Base-by-base conservation (phyloP, 805 yeast species). In the Metschnikowia continentalis region DNA sequence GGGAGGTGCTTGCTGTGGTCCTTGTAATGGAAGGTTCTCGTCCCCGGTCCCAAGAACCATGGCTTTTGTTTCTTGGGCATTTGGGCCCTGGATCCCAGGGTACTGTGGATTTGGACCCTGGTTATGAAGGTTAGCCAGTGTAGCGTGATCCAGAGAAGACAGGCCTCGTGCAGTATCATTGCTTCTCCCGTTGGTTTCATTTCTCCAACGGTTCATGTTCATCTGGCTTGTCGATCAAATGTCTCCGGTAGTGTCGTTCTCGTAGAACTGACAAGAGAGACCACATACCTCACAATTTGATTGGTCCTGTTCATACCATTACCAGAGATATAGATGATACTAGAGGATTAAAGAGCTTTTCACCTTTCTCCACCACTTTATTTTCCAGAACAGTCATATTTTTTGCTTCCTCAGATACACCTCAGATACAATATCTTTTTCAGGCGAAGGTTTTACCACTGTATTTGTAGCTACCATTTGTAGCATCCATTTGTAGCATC, bases 211-310 rank as follows among this genome's bases (percentile, higher is more conserved):
- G 46, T 32, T 42, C 46, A 6, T 14, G 32, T 3, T 38, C 55
- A 5, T 47, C 56, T 11, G 48, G 35, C 36, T 40, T 44, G 8
- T 51, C 57, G 30, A 42, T 43, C 35, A 52, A 39, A 32, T 54
- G 57, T 13, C 59, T 46, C 48, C 60, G 63, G 19, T 56, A 54
- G 51, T 74, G 78, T 32, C 77, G 52, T 37, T 73, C 77, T 26
- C 75, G 69, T 42, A 84, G 65, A 61, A n/a, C n/a, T n/a, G n/a
- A n/a, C n/a, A n/a, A 17, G 17, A 17, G 17, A 17, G 2, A 17
- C 17, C 17, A 17, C 17, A 17, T 17, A 17, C 17, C 17, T 17
- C 17, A 17, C 17, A 17, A 17, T 17, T 17, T 17, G 17, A 17
- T 17, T 17, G 17, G 17, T 17, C 17, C 17, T 17, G 1, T 17